phyloP scores from a whole-genome alignment of 2,329 filamentous ascomycete species.

The Botrytis porri region DNA sequence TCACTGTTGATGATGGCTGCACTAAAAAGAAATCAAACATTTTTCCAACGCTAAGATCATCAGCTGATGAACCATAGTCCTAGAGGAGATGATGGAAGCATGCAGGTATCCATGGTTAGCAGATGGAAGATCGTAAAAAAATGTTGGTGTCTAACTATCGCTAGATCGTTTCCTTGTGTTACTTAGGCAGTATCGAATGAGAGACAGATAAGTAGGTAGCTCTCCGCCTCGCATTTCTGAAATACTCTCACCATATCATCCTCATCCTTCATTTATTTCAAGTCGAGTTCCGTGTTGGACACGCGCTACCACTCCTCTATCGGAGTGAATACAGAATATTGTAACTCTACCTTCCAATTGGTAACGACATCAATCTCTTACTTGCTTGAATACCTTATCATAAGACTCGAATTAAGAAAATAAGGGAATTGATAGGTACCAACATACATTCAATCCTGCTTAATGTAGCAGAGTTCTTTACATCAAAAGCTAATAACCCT shows the following conservation, averaged over 20 bases:
- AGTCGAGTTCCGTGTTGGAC: neutral
- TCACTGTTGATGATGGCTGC: neutral
- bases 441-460: neutral
- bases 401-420: neutral
- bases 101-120: neutral
- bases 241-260: neutral
- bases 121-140: neutral
- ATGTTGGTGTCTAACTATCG: neutral
- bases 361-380: neutral
- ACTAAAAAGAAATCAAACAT: neutral
- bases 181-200: neutral
- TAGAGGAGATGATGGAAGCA: neutral
- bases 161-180: neutral
- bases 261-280: neutral
- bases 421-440: neutral
- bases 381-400: neutral
- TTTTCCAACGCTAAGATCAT: constrained; percentile 1
- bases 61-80: constrained; percentile 11
- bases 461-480: too few species aligned
- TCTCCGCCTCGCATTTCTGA: neutral
- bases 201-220: constrained; percentile 9
- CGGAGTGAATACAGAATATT: neutral
- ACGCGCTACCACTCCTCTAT: neutral
- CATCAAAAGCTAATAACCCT: neutral
- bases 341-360: neutral